Conservation (phyloP, 129 eudicot genomes). For the Flaveria ramosissima region DNA sequence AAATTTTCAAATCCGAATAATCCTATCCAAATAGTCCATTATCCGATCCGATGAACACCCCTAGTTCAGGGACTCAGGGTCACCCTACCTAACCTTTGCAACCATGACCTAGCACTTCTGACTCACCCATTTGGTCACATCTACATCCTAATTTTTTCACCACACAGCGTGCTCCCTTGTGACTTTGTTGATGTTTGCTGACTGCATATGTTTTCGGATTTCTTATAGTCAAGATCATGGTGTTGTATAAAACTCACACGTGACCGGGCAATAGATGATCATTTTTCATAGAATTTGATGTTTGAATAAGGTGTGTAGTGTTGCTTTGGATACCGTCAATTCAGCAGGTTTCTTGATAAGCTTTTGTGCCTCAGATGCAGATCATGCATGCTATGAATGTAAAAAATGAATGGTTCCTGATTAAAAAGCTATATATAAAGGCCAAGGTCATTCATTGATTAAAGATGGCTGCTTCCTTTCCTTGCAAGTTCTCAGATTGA, state of each 20-base stretch:
- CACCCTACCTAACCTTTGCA: neutral
- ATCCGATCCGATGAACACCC: no score
- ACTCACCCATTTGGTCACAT: neutral
- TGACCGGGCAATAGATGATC: conserved; percentile 11
- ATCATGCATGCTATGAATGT: conserved; percentile 35
- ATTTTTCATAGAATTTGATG: conserved; percentile 26
- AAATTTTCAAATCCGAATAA: no score
- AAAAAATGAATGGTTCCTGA: conserved; percentile 29
- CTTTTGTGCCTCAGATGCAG: conserved; percentile 27
- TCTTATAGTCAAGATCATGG: conserved; percentile 18
- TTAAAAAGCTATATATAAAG: conserved; percentile 15
- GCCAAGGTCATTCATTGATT: neutral
- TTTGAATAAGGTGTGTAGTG: conserved; percentile 34
- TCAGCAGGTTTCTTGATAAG: conserved; percentile 36
- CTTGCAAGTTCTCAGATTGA: neutral
- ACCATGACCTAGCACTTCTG: neutral
- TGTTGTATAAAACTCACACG: conserved; percentile 21
- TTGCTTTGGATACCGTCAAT: conserved; percentile 29
- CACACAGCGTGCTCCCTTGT: no score
- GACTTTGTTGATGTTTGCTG: neutral
- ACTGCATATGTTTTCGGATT: conserved; percentile 13
- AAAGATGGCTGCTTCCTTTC: neutral
- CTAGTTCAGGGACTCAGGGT: neutral
- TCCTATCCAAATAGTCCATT: no score
- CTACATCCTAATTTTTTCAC: no score